These are phyloP conservation scores for Mycosphaerella sp. DNA, from an alignment of 2,329 filamentous ascomycete species.

Conservation along the genomic window DNA sequence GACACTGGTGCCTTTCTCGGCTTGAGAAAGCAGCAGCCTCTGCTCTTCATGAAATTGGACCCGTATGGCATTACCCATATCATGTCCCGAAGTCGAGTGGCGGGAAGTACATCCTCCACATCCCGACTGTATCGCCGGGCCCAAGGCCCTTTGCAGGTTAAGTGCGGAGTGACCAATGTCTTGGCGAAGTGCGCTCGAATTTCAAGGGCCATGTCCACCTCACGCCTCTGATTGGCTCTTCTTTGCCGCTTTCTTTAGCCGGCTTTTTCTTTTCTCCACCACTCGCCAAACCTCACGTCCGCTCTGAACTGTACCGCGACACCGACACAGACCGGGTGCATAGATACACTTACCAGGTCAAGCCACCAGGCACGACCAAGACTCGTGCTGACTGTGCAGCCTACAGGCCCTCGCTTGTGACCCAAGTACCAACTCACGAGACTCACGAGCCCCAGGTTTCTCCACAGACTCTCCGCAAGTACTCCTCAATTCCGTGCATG, in stretches of 20 bases:
- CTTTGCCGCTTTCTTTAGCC: constrained; percentile 2
- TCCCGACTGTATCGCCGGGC: constrained; percentile 2
- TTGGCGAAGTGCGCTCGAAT: not conserved
- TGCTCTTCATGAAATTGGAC: too few species aligned
- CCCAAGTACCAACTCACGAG: too few species aligned
- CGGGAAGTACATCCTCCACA: constrained; percentile 8
- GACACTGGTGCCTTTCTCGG: not conserved
- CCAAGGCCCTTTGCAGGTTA: not conserved
- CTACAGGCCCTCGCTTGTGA: too few species aligned
- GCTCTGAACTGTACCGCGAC: too few species aligned
- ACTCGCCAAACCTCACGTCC: not conserved
- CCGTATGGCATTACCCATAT: too few species aligned
- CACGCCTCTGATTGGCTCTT: too few species aligned
- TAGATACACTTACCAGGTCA: not conserved
- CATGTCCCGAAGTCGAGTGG: too few species aligned
- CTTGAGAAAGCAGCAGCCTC: not conserved
- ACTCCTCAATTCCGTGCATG: constrained; percentile 3
- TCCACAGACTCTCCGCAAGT: not conserved
- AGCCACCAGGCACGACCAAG: too few species aligned
- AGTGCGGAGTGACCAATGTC: not conserved
- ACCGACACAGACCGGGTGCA: too few species aligned
- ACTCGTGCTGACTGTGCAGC: too few species aligned
- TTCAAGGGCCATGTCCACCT: too few species aligned
- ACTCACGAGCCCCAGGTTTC: not conserved
- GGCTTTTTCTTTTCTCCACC: not conserved